Evolutionary conservation across 2,329 filamentous ascomycete genomes (phyloP), one percentile per base, ranked within the genome.

Genomic region (Botrytis cinerea): DNA sequence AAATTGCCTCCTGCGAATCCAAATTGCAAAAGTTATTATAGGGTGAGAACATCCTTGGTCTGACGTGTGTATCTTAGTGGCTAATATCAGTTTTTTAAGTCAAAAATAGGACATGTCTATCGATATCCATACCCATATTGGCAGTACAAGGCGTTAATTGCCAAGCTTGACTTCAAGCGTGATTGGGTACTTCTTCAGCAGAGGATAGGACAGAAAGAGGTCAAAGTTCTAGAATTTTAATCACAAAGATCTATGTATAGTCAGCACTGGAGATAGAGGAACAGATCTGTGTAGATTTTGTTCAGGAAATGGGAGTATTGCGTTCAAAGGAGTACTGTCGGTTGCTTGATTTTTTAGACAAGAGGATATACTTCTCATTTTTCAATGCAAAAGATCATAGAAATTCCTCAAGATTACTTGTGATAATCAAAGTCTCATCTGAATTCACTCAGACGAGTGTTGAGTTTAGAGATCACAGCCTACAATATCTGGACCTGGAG

Each of bases 111-210:
- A 45, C 45, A 54, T 6, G 66, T 69, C 5, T 69, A 69, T 38
- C 35, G 48, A 18, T 69, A 38, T 9, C 66, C 66, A 40, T 69
- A 69, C 48, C 66, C 66, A n/a, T 69, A 69, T 40, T 69, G 66
- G 66, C 10, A 69, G 35, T 69, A 69, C 25, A 54, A 38, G 5
- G 66, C 46, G 2, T 43, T 69, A n/a, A 69, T 69, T 69, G 45
- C 66, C n/a, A 69, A 59, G 16, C 54, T 59, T 59, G 54, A 59
- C 48, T 69, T 51, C 28, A 57, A 69, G 22, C 66, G 66, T n/a
- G 66, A 69, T 69, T 69, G 66, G 66, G 66, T 59, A 54, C 66
- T 69, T 69, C 48, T 69, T 43, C 66, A 59, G 18, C 32, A 51
- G n/a, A 69, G 46, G 12, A 35, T 57, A 18, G 66, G 66, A 20